Evolutionary conservation across 257 asterid genomes (phyloP).

Genomic region (Fraxinus anomala): DNA sequence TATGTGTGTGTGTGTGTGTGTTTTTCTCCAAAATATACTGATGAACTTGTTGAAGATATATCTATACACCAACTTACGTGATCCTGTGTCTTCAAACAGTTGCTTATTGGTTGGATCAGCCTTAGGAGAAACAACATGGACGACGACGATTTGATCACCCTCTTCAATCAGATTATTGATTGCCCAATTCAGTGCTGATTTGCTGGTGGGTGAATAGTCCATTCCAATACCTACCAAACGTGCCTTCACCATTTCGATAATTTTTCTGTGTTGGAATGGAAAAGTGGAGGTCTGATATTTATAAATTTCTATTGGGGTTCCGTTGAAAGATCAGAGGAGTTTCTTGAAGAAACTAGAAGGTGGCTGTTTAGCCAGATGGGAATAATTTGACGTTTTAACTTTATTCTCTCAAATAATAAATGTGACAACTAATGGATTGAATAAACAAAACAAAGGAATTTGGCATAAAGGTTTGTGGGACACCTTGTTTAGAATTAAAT

Average conservation of each 20-base stretch:
- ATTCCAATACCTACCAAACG: slow-evolving; percentile 66
- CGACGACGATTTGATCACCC: slow-evolving; percentile 58
- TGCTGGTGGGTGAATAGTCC: slow-evolving; percentile 79
- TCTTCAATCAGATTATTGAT: slow-evolving; percentile 54
- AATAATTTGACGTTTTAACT: background rate
- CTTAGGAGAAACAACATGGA: slow-evolving; percentile 76
- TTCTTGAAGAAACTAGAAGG: slow-evolving; percentile 61
- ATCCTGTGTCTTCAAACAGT: slow-evolving; percentile 76
- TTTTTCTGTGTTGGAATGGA: background rate
- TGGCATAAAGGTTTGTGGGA: slow-evolving; percentile 14
- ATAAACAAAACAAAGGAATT: background rate
- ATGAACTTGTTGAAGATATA: too few relatives aligned
- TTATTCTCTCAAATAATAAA: slow-evolving; percentile 15
- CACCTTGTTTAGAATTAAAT: background rate
- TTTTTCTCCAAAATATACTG: background rate
- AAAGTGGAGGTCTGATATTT: background rate
- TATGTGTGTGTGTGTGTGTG: background rate
- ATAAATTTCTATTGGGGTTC: background rate
- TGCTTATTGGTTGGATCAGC: slow-evolving; percentile 64
- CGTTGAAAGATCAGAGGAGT: background rate
- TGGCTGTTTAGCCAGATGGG: slow-evolving; percentile 3
- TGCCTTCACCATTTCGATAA: slow-evolving; percentile 36
- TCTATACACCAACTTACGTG: slow-evolving; percentile 42
- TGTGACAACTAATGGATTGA: background rate
- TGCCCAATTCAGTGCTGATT: slow-evolving; percentile 68